Conservation (phyloP, 768 basidiomycete genomes). For the Kwoniella newhampshirensis region DNA sequence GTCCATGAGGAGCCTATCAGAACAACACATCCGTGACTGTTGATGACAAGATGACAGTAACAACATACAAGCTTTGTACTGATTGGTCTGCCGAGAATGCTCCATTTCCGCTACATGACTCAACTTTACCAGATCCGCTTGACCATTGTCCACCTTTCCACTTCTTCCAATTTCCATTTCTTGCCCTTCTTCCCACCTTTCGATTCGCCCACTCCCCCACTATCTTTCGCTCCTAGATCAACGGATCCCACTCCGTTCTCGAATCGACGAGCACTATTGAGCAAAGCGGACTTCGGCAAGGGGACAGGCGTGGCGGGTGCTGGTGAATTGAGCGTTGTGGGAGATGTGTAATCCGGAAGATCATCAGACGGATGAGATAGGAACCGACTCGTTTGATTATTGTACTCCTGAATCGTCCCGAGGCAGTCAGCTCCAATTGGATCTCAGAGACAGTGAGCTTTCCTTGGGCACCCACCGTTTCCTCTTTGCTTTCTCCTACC, state of each 20-base stretch:
- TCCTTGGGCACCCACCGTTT: slow-evolving; percentile 62
- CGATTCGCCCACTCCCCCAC: slow-evolving; percentile 20
- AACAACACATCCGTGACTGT: slow-evolving; percentile 2
- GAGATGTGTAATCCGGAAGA: slow-evolving; percentile 54
- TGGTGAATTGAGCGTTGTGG: slow-evolving; percentile 9
- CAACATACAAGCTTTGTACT: too few relatives aligned
- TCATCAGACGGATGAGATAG: slow-evolving; percentile 71
- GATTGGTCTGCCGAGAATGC: too few relatives aligned
- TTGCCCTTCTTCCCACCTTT: slow-evolving; percentile 58
- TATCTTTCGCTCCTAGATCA: slow-evolving; percentile 22
- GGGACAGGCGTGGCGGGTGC: neutral
- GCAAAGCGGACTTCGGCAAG: slow-evolving; percentile 1
- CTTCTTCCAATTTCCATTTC: slow-evolving; percentile 75
- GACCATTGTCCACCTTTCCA: slow-evolving; percentile 94
- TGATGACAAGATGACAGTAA: too few relatives aligned
- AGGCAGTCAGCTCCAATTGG: slow-evolving; percentile 5
- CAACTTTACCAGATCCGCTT: slow-evolving; percentile 72
- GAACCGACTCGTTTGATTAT: slow-evolving; percentile 72
- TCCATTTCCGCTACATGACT: neutral
- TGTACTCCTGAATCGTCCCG: slow-evolving; percentile 67
- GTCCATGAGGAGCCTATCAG: slow-evolving; percentile 1
- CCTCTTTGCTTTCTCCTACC: slow-evolving; percentile 84
- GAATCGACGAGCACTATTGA: neutral
- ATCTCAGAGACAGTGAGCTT: too few relatives aligned
- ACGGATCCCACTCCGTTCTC: slow-evolving; percentile 15